Base-by-base conservation (phyloP, 306 rosid genomes). In the Trifolium dubium region DNA sequence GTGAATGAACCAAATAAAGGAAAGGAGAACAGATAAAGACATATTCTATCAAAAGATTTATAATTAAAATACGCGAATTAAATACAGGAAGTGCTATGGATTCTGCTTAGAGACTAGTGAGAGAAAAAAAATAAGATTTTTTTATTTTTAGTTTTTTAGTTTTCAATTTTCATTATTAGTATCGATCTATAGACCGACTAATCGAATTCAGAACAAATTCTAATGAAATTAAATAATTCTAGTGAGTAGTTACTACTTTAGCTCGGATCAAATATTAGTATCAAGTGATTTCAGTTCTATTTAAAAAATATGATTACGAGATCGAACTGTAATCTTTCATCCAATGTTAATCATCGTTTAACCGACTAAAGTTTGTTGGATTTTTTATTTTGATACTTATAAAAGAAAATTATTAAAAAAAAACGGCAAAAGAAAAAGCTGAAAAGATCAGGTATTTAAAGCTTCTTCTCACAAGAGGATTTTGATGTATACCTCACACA, bases 401-500 rank as follows among this genome's bases (percentile, higher is more conserved):
- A 14, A n/a, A n/a, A 14, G 5, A 5, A 17, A 12, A 0, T 5
- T 15, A 19, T 23, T 23, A 12, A n/a, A 72, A 64, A 56, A 62
- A 49, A 71, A 58, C 51, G 6, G 49, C 41, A 47, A 34, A 64
- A 40, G 5, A 61, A 74, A 79, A 77, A 75, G 61, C 6, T 51
- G 73, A 47, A 72, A 75, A 71, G 81, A 51, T 66, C 78, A 64
- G 64, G 85, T 88, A 86, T 88, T 60, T 85, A 84, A 82, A 67
- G 82, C 29, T 64, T 63, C 15, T 49, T 49, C 15, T 56, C 37
- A 9, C 29, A 12, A 71, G 69, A 68, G 72, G 79, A 79, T 67
- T 81, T 35, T 79, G 69, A 53, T 40, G 78, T 31, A 81, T 74
- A 35, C 51, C 61, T 76, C 67, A 73, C 37, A 28, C 64, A 37